Evolutionary conservation across 2,329 filamentous ascomycete genomes (phyloP), one percentile per base, ranked within the genome.

Genomic region (Teratosphaeria pseudoeucalypti): DNA sequence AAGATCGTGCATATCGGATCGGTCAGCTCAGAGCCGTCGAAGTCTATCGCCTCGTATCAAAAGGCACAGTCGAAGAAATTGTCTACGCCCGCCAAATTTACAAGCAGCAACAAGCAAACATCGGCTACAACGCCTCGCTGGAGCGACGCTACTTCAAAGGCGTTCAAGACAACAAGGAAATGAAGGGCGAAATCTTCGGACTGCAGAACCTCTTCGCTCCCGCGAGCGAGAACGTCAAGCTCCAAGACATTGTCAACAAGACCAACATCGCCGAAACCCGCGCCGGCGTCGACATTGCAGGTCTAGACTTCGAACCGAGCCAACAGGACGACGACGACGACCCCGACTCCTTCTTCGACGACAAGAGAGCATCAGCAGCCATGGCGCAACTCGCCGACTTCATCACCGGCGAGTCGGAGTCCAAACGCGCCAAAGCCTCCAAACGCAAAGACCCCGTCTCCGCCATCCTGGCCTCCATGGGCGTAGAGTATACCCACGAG

Each of bases 51-150:
- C 82, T 99, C 1, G 85, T 99, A 19, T 92, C 89, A 1, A 85
- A 89, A 1, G 94, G 94, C 0, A 97, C 94, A 0, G 90, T 99
- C 16, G 94, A 99, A 71, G 94, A 99, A 73, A 94, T 96, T 58
- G 90, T 97, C 7, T 99, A 99, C 68, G 94, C 92, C 0, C 83
- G 94, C 6, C 94, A 99, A 69, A 94, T 99, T 47, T 99, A 99
- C 80, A 99, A 99, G 73, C 94, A 99, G 71, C 94, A 99, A 69
- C 94, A 97, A 75, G 92, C 94, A 29, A 97, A 96, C 69, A 97
- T 99, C 60, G 94, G 90, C 0, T 97, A 99, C 74, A 95, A 87
- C 37, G 94, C 94, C 0, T 95, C 90, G 0, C 88, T 86, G 5
- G 94, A 99, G 73, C 85, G 94, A 3, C 85, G 94, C 1, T 99